A percentile compares a stretch with the other conserved stretches of the same genome.
phyloP scores from a whole-genome alignment of 164 flowering plant species.

The Amborella trichopoda region DNA sequence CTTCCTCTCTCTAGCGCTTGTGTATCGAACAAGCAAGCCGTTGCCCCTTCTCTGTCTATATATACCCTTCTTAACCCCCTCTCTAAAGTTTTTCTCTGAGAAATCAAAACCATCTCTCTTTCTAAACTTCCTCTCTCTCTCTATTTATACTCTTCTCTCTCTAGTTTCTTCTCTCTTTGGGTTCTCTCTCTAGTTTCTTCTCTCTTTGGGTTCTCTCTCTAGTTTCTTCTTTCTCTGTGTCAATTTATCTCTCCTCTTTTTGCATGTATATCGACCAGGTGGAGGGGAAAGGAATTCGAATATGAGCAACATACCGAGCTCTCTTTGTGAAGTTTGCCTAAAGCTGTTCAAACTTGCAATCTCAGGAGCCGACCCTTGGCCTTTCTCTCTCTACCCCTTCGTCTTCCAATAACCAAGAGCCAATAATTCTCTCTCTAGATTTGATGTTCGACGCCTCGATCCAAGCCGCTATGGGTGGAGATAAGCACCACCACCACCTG shows the following conservation, averaged over 20 bases:
- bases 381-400: slow-evolving; percentile 27
- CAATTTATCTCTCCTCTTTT: background rate
- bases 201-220: background rate
- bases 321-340: slow-evolving; percentile 38
- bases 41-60: too few relatives aligned
- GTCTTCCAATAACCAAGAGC: background rate
- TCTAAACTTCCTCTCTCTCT: too few relatives aligned
- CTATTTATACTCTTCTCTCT: too few relatives aligned
- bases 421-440: background rate
- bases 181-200: background rate
- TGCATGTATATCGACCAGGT: background rate
- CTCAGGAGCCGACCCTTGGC: slow-evolving; percentile 70
- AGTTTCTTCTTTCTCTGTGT: background rate
- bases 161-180: too few relatives aligned
- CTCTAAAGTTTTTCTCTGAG: too few relatives aligned
- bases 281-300: slow-evolving; percentile 13
- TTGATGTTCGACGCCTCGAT: background rate
- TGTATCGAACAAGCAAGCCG: too few relatives aligned
- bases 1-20: too few relatives aligned
- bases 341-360: slow-evolving; percentile 49
- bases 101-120: too few relatives aligned
- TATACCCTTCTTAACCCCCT: too few relatives aligned
- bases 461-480: slow-evolving; percentile 7
- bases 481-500: slow-evolving; percentile 10
- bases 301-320: slow-evolving; percentile 65